phyloP scores from a whole-genome alignment of 352 stramenopile species.

The Halophytophthora polymorphica region DNA sequence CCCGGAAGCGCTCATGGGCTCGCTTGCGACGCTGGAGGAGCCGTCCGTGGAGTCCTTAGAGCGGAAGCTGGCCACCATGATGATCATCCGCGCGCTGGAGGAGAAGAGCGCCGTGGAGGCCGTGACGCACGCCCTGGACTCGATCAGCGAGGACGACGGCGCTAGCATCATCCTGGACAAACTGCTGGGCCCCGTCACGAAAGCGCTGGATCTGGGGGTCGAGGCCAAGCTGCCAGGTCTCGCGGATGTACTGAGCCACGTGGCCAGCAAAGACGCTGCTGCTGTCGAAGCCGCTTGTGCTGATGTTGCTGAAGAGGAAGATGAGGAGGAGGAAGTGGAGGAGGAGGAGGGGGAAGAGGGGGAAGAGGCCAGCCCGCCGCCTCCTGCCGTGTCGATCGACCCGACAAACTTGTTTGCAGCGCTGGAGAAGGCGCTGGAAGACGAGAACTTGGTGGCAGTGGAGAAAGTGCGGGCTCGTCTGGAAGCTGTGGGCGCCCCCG shows the following conservation, averaged over 20 bases:
- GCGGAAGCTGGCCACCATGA: conserved; percentile 75
- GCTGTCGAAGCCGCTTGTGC: conserved; percentile 6
- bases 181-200: conserved; percentile 37
- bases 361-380: conserved; percentile 1
- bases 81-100: conserved; percentile 75
- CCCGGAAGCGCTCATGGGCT: conserved; percentile 64
- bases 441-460: conserved; percentile 66
- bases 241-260: conserved; percentile 20
- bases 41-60: conserved; percentile 64
- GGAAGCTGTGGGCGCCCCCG: conserved; percentile 29
- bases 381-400: conserved; percentile 20
- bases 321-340: conserved; percentile 9
- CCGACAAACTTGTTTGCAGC: conserved; percentile 39
- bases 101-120: conserved; percentile 65
- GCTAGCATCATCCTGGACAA: conserved; percentile 19
- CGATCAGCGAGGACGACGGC: conserved; percentile 23
- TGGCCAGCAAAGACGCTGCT: conserved; percentile 5
- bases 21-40: conserved; percentile 60
- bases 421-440: conserved; percentile 59
- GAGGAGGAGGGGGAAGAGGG: conserved; percentile 8
- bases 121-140: conserved; percentile 36
- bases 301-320: conserved; percentile 18
- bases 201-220: conserved; percentile 54
- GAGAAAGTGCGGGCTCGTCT: conserved; percentile 52
- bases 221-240: conserved; percentile 51